Base-by-base conservation (phyloP, 495 filamentous ascomycete genomes). In the Penicilliopsis zonata region DNA sequence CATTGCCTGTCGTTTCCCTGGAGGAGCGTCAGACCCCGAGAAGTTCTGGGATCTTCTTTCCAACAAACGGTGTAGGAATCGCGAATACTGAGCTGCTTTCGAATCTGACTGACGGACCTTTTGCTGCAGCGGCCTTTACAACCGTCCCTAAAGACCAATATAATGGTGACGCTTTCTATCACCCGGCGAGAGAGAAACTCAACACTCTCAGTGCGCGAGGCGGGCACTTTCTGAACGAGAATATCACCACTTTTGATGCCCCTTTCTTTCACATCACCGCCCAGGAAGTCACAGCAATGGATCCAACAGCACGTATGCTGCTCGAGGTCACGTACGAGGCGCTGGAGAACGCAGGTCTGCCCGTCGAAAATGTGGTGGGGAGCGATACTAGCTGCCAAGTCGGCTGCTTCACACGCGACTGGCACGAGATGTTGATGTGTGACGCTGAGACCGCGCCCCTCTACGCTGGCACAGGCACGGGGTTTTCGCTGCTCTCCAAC, bases 251-350 rank as follows among this genome's bases (percentile, higher is more conserved):
- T 4, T 75, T 75, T 31, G 70, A 75, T 37, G 46, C 65, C 0
- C 23, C 40, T 21, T 67, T 76, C 46, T 76, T 74, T 48, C 57
- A 57, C 32, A 63, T 74, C 32, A 47, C 50, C 1, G 53, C 58
- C 0, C 50, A 47, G 12, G 71, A 76, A 38, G 70, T 68, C 4
- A 54, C 55, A 34, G 46, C 43, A 43, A 63, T 70, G 52, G 66
- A 70, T 30, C 66, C 66, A 1, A 55, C 65, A 29, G 63, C 67
- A 32, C 44, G 67, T 8, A 42, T 74, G 3, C 47, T 75, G 12
- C 57, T 82, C 7, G 77, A 80, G 41, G 49, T 62, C 2, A 57
- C 66, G 9, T 82, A 76, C 28, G 72, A 80, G 35, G 66, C 65
- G 0, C 49, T 80, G 9, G 74, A 82, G 18, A 31, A 31, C 22